Conservation (phyloP, 306 rosid genomes). For the Trifolium dubium region DNA sequence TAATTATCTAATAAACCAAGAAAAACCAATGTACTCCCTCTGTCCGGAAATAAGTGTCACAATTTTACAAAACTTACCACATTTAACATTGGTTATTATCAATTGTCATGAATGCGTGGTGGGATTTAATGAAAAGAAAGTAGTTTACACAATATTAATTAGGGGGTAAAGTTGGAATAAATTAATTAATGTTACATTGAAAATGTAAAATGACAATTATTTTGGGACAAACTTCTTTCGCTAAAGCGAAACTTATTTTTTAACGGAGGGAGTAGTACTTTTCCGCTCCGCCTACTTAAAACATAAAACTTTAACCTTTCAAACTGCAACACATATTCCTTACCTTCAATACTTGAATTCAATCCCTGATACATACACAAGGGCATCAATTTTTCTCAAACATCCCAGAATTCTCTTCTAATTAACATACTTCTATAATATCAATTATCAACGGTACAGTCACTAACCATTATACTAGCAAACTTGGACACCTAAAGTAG, state of each 20-base stretch:
- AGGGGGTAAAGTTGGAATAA: too few species aligned
- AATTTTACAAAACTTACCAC: too few species aligned
- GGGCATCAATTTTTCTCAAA: not conserved
- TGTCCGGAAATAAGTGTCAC: too few species aligned
- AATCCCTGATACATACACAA: not conserved
- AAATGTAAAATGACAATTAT: too few species aligned
- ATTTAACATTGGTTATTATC: too few species aligned
- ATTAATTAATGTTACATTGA: too few species aligned
- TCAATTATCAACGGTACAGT: slow-evolving; percentile 19
- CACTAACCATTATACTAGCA: not conserved
- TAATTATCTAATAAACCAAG: slow-evolving; percentile 13
- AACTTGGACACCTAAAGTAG: slow-evolving; percentile 2
- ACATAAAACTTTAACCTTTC: slow-evolving; percentile 26
- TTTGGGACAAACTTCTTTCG: too few species aligned
- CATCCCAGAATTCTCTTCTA: slow-evolving; percentile 23
- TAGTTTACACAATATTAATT: too few species aligned
- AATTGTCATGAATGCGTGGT: too few species aligned
- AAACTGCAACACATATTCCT: slow-evolving; percentile 33
- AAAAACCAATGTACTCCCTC: not conserved
- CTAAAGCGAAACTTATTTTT: too few species aligned
- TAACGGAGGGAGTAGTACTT: not conserved
- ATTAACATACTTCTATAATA: not conserved
- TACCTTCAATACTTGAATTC: slow-evolving; percentile 10
- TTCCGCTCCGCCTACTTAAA: not conserved
- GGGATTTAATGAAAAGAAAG: too few species aligned